Conservation (phyloP, 352 stramenopile genomes). For the Phytophthora megakarya region DNA sequence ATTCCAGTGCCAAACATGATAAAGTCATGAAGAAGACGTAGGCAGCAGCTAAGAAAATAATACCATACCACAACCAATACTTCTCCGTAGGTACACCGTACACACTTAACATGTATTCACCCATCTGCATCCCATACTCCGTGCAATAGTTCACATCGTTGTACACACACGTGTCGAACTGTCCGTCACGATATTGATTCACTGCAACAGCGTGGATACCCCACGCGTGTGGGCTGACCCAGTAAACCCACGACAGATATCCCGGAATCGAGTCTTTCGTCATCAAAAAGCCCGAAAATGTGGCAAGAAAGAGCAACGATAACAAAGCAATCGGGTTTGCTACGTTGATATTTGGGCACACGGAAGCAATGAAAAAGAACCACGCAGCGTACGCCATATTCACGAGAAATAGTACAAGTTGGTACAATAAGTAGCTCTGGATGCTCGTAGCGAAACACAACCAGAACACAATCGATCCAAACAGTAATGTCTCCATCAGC, state of each 20-base stretch:
- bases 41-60: conserved; percentile 35
- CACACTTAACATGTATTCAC: conserved; percentile 35
- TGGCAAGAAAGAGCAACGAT: conserved; percentile 44
- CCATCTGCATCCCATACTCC: conserved; percentile 37
- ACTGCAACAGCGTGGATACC: conserved; percentile 39
- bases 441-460: conserved; percentile 62
- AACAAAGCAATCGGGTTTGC: conserved; percentile 52
- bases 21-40: conserved; percentile 47
- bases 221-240: conserved; percentile 60
- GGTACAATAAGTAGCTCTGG: conserved; percentile 59
- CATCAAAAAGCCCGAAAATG: conserved; percentile 58
- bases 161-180: conserved; percentile 41
- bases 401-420: conserved; percentile 60
- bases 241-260: conserved; percentile 66
- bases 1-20: conserved; percentile 42
- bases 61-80: conserved; percentile 38
- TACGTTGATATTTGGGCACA: conserved; percentile 41
- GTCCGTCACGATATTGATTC: conserved; percentile 39
- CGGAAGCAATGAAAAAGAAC: conserved; percentile 49
- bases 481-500: conserved; percentile 68
- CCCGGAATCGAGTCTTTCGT: conserved; percentile 48
- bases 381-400: conserved; percentile 40
- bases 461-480: conserved; percentile 85
- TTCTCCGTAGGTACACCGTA: conserved; percentile 43
- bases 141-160: conserved; percentile 42